phyloP scores from a whole-genome alignment of 495 filamentous ascomycete genomes.

The Aspergillus heteromorphus region DNA sequence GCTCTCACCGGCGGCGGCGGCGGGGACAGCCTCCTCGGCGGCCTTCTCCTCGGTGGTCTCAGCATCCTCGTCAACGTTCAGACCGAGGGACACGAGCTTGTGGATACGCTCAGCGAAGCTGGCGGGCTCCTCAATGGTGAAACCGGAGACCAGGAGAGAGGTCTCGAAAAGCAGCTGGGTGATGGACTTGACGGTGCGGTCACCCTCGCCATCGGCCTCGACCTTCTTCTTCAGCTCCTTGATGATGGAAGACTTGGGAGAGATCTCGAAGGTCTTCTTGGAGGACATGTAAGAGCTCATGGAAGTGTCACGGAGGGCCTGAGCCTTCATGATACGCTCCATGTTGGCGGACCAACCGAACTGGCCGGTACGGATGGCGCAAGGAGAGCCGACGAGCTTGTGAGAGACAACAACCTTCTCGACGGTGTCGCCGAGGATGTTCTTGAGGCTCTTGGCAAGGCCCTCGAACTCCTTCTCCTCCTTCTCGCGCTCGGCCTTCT shows the following conservation, averaged over 20 bases:
- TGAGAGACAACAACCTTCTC: constrained; percentile 99
- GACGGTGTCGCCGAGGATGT: constrained; percentile 97
- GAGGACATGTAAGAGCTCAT: constrained; percentile 99
- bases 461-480: constrained; percentile 97
- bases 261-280: constrained; percentile 99
- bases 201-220: constrained; percentile 91
- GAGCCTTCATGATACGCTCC: constrained; percentile 99
- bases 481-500: constrained; percentile 93
- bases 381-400: constrained; percentile 93
- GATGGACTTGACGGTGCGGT: constrained; percentile 97
- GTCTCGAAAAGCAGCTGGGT: constrained; percentile 98
- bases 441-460: constrained; percentile 94
- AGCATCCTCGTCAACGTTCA: constrained; percentile 92
- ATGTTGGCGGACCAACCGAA: constrained; percentile 99
- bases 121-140: constrained; percentile 98
- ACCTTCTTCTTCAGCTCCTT: constrained; percentile 99
- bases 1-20: constrained; percentile 56
- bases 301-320: constrained; percentile 98
- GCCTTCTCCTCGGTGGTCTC: constrained; percentile 62
- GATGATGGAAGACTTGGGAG: constrained; percentile 95
- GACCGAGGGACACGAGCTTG: constrained; percentile 92
- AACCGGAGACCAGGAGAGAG: constrained; percentile 94
- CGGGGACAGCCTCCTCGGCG: constrained; percentile 57
- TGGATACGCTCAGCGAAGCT: constrained; percentile 98
- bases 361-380: constrained; percentile 98